Base-by-base conservation (phyloP, 352 stramenopile genomes). In the Phytophthora lateralis region DNA sequence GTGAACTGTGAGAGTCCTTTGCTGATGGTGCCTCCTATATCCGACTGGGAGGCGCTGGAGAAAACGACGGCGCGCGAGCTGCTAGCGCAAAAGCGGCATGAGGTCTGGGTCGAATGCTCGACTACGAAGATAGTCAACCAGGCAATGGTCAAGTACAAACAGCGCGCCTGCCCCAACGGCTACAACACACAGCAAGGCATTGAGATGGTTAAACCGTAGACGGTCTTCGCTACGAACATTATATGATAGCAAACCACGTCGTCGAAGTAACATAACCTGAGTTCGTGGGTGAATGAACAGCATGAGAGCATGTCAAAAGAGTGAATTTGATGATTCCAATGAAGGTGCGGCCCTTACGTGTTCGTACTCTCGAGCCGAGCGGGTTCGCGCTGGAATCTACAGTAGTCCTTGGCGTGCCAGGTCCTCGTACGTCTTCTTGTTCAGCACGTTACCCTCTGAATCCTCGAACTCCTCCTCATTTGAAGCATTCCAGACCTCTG, bases 381-480 rank as follows among this genome's bases (percentile, higher is more conserved):
- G 17, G 6, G 11, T 4, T 47, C 29, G 18, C 24, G 14, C 26
- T 37, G 9, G 15, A n/a, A 47, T 30, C 57, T 87, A 99, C 46
- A 99, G 75, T 37, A 99, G 76, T 8, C 97, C 97, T 78, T 99
- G 97, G 55, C 98, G 81, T 34, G 96, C 96, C 24, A 99, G 74
- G 79, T 99, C 97, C 76, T 99, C 95, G 75, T 99, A 99, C 10
- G 96, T 98, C 66, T 98, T 96, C 45, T 90, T 80, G 67, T 97
- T 98, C 20, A 99, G 78, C 6, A 99, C 97, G 69, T 99, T 99
- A 43, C 98, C 98, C 69, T 99, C 91, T 30, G 92, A 98, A 85
- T 99, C 98, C 75, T 99, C 98, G 70, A 98, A 99, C 77, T 99
- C 97, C 86, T 99, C 98, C 58, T 98, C 96, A 34, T 95, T 86